Evolutionary conservation across 1,139 yeast genomes (phyloP), one percentile per base, ranked within the genome.

Genomic region (Candida mesenterica): DNA sequence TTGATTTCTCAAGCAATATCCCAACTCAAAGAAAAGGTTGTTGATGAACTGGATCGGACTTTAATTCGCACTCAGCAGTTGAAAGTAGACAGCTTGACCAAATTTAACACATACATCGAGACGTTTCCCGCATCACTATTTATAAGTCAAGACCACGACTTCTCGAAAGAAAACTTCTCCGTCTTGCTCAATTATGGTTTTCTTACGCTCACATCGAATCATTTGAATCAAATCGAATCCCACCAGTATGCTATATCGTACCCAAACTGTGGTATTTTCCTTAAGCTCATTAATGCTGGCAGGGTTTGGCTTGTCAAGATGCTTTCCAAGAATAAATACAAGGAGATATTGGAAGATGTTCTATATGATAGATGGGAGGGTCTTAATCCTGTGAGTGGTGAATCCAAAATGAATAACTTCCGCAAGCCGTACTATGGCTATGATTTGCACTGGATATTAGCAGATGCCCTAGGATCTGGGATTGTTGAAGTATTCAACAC

Each of bases 391-490:
- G 15, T 28, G 4, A 51, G 45, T 36, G 65, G 65, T 0, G 52
- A 49, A 4, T 42, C 49, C 28, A 61, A 67, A 32, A 63, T 71
- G 58, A 71, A 68, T 36, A 60, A 65, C 25, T 73, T 72, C 40
- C 69, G 80, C 59, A 64, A 69, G 34, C 82, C 82, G 4, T 75
- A 77, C 43, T 71, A 73, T 39, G 92, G 90, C 0, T 62, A 75
- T 32, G 75, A 69, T 38, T 55, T 84, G 24, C 65, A 70, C 34
- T 84, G 89, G 89, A 61, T 75, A 0, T 51, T 85, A 31, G 81
- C 82, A 16, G 82, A 79, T 44, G 72, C 81, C 31, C 65, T 76
- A 37, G 94, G 94, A 0, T 68, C 77, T n/a, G 94, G 94, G 0
- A 62, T 74, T 28, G 56, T 79, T 2, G 92, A 83, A 48, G 80